Evolutionary conservation across 305 asterid genomes (phyloP), one percentile per base, ranked within the genome.

Genomic region (Rubia peregrina): DNA sequence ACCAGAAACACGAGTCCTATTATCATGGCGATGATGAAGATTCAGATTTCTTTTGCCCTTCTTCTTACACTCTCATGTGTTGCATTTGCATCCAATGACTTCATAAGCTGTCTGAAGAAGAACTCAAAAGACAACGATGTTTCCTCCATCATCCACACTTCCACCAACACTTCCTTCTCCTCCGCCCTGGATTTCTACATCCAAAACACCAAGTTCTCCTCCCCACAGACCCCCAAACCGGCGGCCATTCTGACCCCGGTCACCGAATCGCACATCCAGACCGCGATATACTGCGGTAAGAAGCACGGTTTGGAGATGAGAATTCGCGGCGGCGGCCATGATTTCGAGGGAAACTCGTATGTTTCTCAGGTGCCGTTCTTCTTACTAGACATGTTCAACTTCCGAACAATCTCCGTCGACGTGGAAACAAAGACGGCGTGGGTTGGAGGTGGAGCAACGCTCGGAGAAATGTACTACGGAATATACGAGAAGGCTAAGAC

Each of bases 301-400:
- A 21, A 57, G 36, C 30, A n/a, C 30, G 62, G 62, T 9, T 56
- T 56, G 62, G 62, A 56, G 62, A 56, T 56, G 62, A 56, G 62
- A 9, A 19, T 56, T 2, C 26, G 62, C 1, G 19, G 62, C 30
- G 62, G 62, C 4, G 62, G 62, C 13, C 62, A 56, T 56, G 62
- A 56, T 56, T 56, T 56, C 13, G 62, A 56, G 62, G 62, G 36
- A n/a, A 7, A 56, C 12, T 56, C 62, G 33, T 56, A 56, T 22
- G 62, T 56, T 56, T 56, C 62, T n/a, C 59, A 51, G 19, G 5
- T 14, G 6, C 59, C 59, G 16, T 51, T 51, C 19, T 51, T 51
- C 19, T 1, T 51, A 1, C 59, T 56, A 12, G 62, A 56, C 30
- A 56, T 19, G 62, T 56, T 56, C 62, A 56, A 56, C 62, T 56